Base-by-base conservation (phyloP, 208 protist species). In the Herpetomonas samuelpessoai region DNA sequence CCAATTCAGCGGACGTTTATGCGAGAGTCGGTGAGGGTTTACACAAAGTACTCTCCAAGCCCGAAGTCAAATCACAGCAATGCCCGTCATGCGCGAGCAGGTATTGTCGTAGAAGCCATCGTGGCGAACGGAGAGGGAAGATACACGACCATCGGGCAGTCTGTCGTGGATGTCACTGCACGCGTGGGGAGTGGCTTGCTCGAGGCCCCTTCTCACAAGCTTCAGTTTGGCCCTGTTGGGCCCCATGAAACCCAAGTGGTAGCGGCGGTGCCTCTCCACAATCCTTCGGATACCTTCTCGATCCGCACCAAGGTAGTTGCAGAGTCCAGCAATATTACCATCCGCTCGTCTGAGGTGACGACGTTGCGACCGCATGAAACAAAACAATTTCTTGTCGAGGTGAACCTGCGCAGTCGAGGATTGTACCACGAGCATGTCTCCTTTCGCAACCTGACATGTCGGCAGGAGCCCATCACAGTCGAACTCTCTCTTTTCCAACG, bases 41-140 rank as follows among this genome's bases (percentile, higher is more conserved):
- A 91, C 65, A 79, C 88, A 21, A 71, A 80, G 28, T 84, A 86
- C 62, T 55, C 59, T 0, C 83, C 85, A 16, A 86, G 77, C 51
- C 68, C 79, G 24, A 77, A 83, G 41, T 69, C 76, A 38, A 58
- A 68, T 46, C 51, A 80, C 24, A 54, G 74, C 25, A 65, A 56
- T 21, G 76, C 75, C 27, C 75, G 83, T 14, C 51, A 71, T 10
- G 68, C 91, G 19, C 68, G 62, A 22, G 82, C 72, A 22, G 88
- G 88, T n/a, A 71, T 92, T 24, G 58, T 91, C 4, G 69, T 95
- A 9, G 88, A 95, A 55, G 79, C 81, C 0, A 67, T 95, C 12
- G 64, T 75, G 4, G 41, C 71, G 26, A 74, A 78, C 28, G 61
- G 51, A 3, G 72, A 71, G 19, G 71, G 69, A 6, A 65, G 68